Evolutionary conservation across 2,329 filamentous ascomycete genomes (phyloP).

Genomic region (Lasiodiplodia citricola): DNA sequence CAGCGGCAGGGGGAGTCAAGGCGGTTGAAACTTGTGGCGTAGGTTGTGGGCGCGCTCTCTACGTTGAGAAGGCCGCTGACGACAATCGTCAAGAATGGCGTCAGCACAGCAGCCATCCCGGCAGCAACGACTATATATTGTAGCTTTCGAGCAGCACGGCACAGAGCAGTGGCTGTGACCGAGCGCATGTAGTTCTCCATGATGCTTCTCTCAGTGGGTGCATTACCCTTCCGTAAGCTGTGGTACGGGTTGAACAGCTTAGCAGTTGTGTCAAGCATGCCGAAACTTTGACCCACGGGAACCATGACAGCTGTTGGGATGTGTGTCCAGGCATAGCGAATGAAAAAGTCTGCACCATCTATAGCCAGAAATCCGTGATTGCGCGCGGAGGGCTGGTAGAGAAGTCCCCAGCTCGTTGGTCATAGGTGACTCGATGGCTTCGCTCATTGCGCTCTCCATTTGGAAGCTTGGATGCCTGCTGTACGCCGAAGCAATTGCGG

Average conservation of each 20-base stretch:
- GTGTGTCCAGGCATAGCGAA: background rate
- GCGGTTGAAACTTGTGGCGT: no score
- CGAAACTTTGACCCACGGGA: background rate
- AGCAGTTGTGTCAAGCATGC: background rate
- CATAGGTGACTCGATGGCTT: background rate
- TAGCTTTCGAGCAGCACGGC: background rate
- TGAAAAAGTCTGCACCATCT: background rate
- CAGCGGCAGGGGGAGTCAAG: no score
- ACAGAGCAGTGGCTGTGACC: background rate
- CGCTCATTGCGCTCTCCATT: background rate
- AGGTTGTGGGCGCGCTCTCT: no score
- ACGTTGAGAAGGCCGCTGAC: background rate
- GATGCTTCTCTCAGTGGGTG: background rate
- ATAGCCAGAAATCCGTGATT: background rate
- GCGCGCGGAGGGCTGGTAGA: background rate
- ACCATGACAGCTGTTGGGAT: constrained; percentile 1
- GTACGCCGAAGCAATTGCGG: background rate
- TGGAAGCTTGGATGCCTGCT: background rate
- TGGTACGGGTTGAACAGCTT: background rate
- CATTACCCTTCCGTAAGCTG: background rate
- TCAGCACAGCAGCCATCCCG: background rate
- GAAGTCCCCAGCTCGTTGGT: background rate
- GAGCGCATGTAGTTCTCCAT: background rate
- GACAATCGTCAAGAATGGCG: background rate
- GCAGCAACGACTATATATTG: background rate